Evolutionary conservation across 1,284 basidiomycete genomes (phyloP).

Genomic region (Leccinum griseonigrum): DNA sequence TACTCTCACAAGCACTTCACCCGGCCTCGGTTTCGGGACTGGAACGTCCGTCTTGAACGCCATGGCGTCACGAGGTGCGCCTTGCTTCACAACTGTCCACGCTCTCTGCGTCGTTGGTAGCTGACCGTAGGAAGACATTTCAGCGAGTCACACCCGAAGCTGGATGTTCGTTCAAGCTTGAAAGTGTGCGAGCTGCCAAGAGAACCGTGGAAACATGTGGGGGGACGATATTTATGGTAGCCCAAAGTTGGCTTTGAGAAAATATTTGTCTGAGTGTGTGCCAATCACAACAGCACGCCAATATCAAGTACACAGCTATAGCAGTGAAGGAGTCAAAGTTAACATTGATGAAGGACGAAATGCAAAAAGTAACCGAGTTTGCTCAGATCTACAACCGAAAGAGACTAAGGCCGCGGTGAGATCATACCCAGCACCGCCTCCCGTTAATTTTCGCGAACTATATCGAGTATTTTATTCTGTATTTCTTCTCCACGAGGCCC

Average conservation of each 20-base stretch:
- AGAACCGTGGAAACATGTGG: background rate
- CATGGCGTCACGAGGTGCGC: constrained; percentile 46
- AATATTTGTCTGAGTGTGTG: background rate
- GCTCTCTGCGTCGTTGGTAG: constrained; percentile 39
- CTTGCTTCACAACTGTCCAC: constrained; percentile 39
- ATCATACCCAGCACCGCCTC: too few relatives aligned
- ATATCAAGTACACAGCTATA: too few relatives aligned
- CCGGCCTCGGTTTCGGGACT: constrained; percentile 37
- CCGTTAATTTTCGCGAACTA: too few relatives aligned
- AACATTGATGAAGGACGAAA: too few relatives aligned
- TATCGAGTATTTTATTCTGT: too few relatives aligned
- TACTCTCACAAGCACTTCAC: constrained; percentile 55
- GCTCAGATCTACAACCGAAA: too few relatives aligned
- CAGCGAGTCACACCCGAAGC: background rate
- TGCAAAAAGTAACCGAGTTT: too few relatives aligned
- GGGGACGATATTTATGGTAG: background rate
- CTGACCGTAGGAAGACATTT: background rate
- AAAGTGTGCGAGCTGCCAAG: background rate
- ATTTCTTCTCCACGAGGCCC: too few relatives aligned
- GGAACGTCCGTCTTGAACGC: constrained; percentile 43
- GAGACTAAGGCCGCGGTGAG: too few relatives aligned
- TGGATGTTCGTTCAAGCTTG: background rate
- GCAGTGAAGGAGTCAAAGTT: too few relatives aligned
- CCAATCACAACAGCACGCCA: too few relatives aligned
- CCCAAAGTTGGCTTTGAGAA: background rate